These are phyloP conservation scores for Phytophthora hybrid DNA, from an alignment of 352 stramenopile genomes.

Conservation along the genomic window DNA sequence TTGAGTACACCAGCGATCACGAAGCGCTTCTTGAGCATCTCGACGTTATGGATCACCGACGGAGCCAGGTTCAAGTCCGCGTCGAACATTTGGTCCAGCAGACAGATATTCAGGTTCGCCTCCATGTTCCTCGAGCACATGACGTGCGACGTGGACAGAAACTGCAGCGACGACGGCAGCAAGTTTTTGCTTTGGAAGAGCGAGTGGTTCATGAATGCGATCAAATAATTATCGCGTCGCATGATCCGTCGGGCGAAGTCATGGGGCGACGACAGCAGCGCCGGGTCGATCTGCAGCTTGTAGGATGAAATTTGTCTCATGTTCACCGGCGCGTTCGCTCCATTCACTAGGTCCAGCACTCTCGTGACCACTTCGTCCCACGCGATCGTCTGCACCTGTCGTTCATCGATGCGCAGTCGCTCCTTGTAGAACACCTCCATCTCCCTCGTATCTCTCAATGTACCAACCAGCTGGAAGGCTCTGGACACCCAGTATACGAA, in stretches of 20 bases:
- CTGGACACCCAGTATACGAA: conserved; percentile 93
- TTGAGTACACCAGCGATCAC: conserved; percentile 95
- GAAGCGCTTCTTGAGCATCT: conserved; percentile 94
- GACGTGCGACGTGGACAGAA: conserved; percentile 77
- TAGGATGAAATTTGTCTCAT: conserved; percentile 88
- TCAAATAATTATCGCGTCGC: conserved; percentile 98
- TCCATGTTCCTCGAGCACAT: conserved; percentile 93
- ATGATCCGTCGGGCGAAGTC: conserved; percentile 97
- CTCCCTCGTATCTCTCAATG: conserved; percentile 87
- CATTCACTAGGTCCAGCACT: conserved; percentile 76
- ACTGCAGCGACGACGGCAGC: conserved; percentile 77
- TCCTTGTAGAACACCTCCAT: conserved; percentile 95
- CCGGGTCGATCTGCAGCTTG: conserved; percentile 83
- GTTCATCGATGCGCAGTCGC: conserved; percentile 88
- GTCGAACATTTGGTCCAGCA: conserved; percentile 98
- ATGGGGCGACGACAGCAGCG: conserved; percentile 78
- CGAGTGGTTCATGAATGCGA: conserved; percentile 97
- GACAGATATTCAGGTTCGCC: conserved; percentile 95
- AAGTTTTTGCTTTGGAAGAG: conserved; percentile 92
- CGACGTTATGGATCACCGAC: conserved; percentile 92
- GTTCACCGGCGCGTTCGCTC: conserved; percentile 81
- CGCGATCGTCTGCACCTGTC: conserved; percentile 84
- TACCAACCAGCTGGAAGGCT: conserved; percentile 83
- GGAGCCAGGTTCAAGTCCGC: conserved; percentile 77
- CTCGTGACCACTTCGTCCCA: conserved; percentile 93